Evolutionary conservation across 164 flowering plant species (phyloP), one percentile per base, ranked within the genome.

Genomic region (Vitis rupestris): DNA sequence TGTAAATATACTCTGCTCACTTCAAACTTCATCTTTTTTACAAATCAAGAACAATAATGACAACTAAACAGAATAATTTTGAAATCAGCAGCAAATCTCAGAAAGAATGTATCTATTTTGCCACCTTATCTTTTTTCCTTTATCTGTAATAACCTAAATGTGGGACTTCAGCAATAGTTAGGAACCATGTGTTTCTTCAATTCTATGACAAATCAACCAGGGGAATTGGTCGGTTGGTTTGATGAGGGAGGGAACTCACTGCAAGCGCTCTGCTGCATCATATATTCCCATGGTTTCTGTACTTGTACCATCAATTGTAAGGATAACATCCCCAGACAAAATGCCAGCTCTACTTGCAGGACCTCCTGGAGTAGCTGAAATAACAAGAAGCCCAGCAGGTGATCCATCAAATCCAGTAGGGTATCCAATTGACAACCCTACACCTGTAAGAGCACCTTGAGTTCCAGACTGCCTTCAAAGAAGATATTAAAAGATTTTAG

Each of bases 381-480:
- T 84, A 55, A 95, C 96, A 69, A 91, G 82, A 67, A 92, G 86
- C 63, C 97, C 98, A 68, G 84, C 57, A 50, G 88, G 52, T 63
- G 90, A 78, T 71, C 75, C 88, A 76, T 86, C 84, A 71, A 78
- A 48, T 60, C 68, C 80, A 1, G 78, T 73, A 31, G 96, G 92
- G 74, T 92, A 95, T 65, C 98, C 98, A 72, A 93, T 93, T 56
- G 99, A 92, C 61, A 95, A 77, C 63, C 99, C 98, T 30, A 95
- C 97, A 74, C 99, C 99, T 10, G 97, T 95, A 73, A 95, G 88
- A 79, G 96, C 84, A 69, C 94, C 92, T 85, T 89, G 87, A 73
- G 98, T 93, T 75, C 99, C 99, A 76, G 99, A 95, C 99, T 95
- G 97, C 94, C 94, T 91, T 93, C 88, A 88, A 74, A 76, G 66